A percentile compares a stretch with the other conserved stretches of the same genome.
Evolutionary conservation across 192 early-diverging fungal genomes (phyloP).

Genomic region (Lobosporangium transversale): DNA sequence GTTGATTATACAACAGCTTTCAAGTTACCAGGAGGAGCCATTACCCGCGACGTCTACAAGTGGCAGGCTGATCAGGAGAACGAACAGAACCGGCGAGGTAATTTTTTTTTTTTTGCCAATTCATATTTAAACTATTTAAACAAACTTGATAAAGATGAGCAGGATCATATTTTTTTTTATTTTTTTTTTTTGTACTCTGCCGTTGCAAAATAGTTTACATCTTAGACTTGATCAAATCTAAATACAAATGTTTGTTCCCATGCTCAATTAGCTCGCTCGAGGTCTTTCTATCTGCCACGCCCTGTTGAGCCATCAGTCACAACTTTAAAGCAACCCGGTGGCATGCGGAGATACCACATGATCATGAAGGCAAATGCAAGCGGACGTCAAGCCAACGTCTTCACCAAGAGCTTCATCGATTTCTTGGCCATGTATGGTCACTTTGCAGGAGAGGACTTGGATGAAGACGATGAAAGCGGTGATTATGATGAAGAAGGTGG

Average conservation of each 20-base stretch:
- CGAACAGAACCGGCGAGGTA: conserved; percentile 57
- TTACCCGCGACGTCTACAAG: conserved; percentile 90
- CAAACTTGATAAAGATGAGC: no score
- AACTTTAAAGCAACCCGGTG: conserved; percentile 81
- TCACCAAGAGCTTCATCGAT: conserved; percentile 94
- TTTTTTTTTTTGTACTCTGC: no score
- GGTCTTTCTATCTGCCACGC: conserved; percentile 64
- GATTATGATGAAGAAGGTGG: conserved; percentile 59
- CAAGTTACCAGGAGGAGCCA: conserved; percentile 76
- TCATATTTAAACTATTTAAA: conserved; percentile 3
- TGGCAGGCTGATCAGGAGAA: conserved; percentile 80
- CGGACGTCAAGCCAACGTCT: conserved; percentile 74
- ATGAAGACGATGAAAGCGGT: conserved; percentile 58
- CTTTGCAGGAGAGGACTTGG: conserved; percentile 93
- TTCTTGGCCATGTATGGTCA: conserved; percentile 93
- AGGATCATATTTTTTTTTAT: no score
- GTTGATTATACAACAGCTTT: conserved; percentile 54
- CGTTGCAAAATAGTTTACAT: no score
- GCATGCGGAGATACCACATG: conserved; percentile 89
- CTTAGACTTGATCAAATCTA: neutral
- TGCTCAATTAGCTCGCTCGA: conserved; percentile 54
- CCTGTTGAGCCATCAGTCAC: conserved; percentile 64
- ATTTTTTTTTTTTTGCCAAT: neutral
- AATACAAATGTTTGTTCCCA: neutral
- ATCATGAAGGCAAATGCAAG: conserved; percentile 71